Evolutionary conservation across 305 asterid genomes (phyloP).

Genomic region (Caryopteris hybrid): DNA sequence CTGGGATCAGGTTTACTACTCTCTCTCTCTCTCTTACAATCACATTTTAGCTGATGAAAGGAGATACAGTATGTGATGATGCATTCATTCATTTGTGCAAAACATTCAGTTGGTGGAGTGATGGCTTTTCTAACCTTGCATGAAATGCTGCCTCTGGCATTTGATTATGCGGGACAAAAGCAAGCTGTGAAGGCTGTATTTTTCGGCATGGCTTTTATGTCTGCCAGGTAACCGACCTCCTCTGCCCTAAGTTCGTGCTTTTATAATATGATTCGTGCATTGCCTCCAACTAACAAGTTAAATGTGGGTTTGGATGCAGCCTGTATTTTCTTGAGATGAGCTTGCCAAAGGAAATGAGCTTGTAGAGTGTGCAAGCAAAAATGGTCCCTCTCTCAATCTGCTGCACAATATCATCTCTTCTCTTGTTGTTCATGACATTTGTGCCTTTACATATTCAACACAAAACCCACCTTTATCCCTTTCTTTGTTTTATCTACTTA

Average conservation of each 20-base stretch:
- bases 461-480: too few species aligned
- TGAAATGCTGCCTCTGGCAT: slow-evolving; percentile 93
- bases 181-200: slow-evolving; percentile 87
- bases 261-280: neutral
- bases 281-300: too few species aligned
- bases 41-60: neutral
- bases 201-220: slow-evolving; percentile 97
- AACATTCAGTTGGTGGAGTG: slow-evolving; percentile 29
- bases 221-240: slow-evolving; percentile 64
- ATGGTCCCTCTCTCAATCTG: too few species aligned
- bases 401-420: too few species aligned
- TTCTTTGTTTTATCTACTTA: neutral
- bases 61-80: neutral
- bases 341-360: slow-evolving; percentile 77
- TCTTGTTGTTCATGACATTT: too few species aligned
- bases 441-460: neutral
- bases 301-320: slow-evolving; percentile 60
- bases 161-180: slow-evolving; percentile 91
- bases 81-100: slow-evolving; percentile 5
- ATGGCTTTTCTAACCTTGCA: slow-evolving; percentile 57
- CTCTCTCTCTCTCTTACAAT: neutral
- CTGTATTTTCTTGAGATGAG: slow-evolving; percentile 78
- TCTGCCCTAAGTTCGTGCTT: neutral
- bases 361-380: slow-evolving; percentile 40
- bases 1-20: slow-evolving; percentile 67